phyloP scores from a whole-genome alignment of 179 eudicot species.

The Beta corolliflora region DNA sequence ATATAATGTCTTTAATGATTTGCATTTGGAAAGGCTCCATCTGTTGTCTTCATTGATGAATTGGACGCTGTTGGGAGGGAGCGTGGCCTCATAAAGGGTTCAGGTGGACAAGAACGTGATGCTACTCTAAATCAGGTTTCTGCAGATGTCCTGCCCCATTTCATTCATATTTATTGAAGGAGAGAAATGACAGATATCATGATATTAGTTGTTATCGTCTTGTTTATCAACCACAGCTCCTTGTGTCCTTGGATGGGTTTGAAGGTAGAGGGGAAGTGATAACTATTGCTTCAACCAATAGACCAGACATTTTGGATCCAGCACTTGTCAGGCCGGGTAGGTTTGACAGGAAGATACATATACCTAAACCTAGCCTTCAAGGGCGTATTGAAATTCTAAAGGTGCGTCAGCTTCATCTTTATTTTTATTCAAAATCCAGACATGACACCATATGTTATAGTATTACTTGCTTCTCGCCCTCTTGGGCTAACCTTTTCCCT shows the following conservation, averaged over 20 bases:
- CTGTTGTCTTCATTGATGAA: constrained; percentile 97
- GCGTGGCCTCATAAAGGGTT: constrained; percentile 92
- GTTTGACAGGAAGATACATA: constrained; percentile 81
- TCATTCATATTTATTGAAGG: constrained; percentile 5
- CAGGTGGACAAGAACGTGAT: constrained; percentile 99
- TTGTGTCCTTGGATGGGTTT: constrained; percentile 91
- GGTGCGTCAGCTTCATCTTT: constrained; percentile 36
- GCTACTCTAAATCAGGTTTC: constrained; percentile 91
- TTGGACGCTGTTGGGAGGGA: constrained; percentile 97
- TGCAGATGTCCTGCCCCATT: constrained; percentile 7
- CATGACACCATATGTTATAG: neutral
- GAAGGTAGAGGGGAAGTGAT: constrained; percentile 97
- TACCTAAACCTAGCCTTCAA: constrained; percentile 82
- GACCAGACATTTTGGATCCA: constrained; percentile 91
- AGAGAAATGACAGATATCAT: neutral
- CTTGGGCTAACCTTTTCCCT: neutral
- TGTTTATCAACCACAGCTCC: constrained; percentile 56
- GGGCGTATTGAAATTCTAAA: constrained; percentile 82
- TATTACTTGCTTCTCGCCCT: no score
- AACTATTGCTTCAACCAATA: constrained; percentile 93
- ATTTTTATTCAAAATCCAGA: constrained; percentile 4
- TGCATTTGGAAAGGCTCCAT: constrained; percentile 68
- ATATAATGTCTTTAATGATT: constrained; percentile 16
- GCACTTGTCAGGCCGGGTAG: constrained; percentile 96
- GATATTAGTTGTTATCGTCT: constrained; percentile 6